Conservation (phyloP, 192 early-diverging fungal genomes). For the Coemansia nantahalensis region DNA sequence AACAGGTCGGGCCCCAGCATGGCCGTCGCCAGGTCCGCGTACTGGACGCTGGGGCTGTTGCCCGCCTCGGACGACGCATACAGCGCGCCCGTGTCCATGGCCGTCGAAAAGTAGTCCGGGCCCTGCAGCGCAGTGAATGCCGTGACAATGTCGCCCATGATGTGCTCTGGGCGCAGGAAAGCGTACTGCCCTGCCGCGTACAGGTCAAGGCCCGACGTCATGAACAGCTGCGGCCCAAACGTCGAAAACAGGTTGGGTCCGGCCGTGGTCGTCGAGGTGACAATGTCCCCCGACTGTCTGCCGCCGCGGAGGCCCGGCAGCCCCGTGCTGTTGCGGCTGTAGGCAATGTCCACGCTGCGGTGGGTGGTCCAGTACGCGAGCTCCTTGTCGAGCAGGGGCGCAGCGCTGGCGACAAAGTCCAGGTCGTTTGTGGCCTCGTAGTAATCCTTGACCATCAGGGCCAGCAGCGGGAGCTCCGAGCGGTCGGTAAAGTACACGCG, state of each 20-base stretch:
- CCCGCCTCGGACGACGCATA: slow-evolving; percentile 36
- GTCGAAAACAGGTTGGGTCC: slow-evolving; percentile 29
- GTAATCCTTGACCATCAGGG: slow-evolving; percentile 67
- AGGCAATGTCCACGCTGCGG: slow-evolving; percentile 41
- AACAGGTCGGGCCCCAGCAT: slow-evolving; percentile 22
- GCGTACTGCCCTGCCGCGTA: too few species aligned
- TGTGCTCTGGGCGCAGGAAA: not conserved
- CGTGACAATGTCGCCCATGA: not conserved
- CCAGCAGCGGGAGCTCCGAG: slow-evolving; percentile 68
- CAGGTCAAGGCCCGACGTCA: not conserved
- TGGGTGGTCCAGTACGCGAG: slow-evolving; percentile 62
- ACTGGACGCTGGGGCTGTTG: slow-evolving; percentile 34
- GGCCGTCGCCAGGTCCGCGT: slow-evolving; percentile 14
- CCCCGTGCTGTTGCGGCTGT: slow-evolving; percentile 17
- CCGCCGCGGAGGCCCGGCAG: slow-evolving; percentile 15
- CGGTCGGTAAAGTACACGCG: slow-evolving; percentile 73
- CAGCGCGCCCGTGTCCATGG: slow-evolving; percentile 13
- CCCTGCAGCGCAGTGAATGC: not conserved
- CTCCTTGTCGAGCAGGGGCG: slow-evolving; percentile 62
- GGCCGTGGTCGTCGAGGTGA: slow-evolving; percentile 18
- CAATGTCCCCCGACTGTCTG: slow-evolving; percentile 3
- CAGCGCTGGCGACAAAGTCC: slow-evolving; percentile 48
- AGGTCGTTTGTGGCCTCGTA: slow-evolving; percentile 57
- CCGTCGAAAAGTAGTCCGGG: slow-evolving; percentile 6
- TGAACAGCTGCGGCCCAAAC: not conserved